A percentile compares a stretch with the other conserved stretches of the same genome.
Evolutionary conservation across 805 yeast genomes (phyloP).

Genomic region (Wickerhamomyces rabaulensis): DNA sequence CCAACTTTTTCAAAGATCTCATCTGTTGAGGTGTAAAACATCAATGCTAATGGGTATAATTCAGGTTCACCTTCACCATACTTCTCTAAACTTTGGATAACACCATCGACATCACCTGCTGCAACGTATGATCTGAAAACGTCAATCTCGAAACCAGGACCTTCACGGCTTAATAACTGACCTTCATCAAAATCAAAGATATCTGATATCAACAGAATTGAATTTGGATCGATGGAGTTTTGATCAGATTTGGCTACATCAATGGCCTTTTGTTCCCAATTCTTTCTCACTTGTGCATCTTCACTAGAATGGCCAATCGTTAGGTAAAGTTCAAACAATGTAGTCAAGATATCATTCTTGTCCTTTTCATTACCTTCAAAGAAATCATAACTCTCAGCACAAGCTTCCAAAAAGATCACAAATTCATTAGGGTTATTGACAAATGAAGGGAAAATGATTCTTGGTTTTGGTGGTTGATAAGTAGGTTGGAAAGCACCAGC

Average conservation of each 20-base stretch:
- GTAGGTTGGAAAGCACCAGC: conserved; percentile 39
- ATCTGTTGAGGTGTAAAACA: conserved; percentile 53
- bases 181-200: conserved; percentile 46
- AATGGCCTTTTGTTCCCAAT: conserved; percentile 67
- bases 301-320: conserved; percentile 43
- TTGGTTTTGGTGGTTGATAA: conserved; percentile 88
- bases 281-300: conserved; percentile 29
- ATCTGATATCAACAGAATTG: conserved; percentile 38
- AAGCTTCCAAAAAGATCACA: conserved; percentile 89
- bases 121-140: conserved; percentile 62
- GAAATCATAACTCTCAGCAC: conserved; percentile 69
- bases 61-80: conserved; percentile 62
- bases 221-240: conserved; percentile 47
- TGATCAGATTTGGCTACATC: conserved; percentile 42
- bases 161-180: conserved; percentile 32
- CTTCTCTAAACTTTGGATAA: conserved; percentile 50
- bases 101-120: conserved; percentile 49
- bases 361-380: conserved; percentile 69
- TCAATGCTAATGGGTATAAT: conserved; percentile 59
- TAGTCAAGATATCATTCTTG: conserved; percentile 65
- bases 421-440: conserved; percentile 83
- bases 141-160: conserved; percentile 38
- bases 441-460: conserved; percentile 81
- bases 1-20: conserved; percentile 48
- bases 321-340: conserved; percentile 79